phyloP scores from a whole-genome alignment of 2,329 filamentous ascomycete species.

The Rutstroemia sp. region DNA sequence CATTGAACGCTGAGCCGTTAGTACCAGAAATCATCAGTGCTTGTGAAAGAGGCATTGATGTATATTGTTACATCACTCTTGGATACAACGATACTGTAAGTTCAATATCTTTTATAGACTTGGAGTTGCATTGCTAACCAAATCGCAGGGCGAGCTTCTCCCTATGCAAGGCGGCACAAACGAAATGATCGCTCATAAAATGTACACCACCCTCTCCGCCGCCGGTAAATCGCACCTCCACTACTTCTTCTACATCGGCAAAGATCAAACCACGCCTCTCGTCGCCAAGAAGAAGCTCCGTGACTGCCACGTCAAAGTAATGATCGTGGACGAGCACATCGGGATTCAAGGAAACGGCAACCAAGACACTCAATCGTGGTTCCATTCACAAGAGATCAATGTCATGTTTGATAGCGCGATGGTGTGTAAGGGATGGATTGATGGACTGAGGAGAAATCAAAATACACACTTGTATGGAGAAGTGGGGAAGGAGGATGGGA shows the following conservation, averaged over 20 bases:
- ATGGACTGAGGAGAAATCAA: slow-evolving; percentile 55
- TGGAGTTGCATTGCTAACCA: not conserved
- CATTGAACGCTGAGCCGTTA: slow-evolving; percentile 65
- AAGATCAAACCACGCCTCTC: slow-evolving; percentile 63
- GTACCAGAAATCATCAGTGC: slow-evolving; percentile 57
- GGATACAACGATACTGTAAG: slow-evolving; percentile 67
- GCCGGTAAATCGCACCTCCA: slow-evolving; percentile 44
- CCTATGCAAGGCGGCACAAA: slow-evolving; percentile 71
- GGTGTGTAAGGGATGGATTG: slow-evolving; percentile 57
- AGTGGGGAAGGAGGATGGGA: slow-evolving; percentile 46
- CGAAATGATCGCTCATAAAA: slow-evolving; percentile 56
- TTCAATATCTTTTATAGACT: slow-evolving; percentile 2
- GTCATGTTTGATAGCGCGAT: slow-evolving; percentile 60
- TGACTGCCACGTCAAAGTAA: slow-evolving; percentile 69
- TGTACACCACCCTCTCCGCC: slow-evolving; percentile 47
- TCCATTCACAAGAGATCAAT: slow-evolving; percentile 71
- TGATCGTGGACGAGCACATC: slow-evolving; percentile 63
- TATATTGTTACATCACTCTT: slow-evolving; percentile 65
- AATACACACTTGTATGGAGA: slow-evolving; percentile 55
- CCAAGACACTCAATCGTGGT: slow-evolving; percentile 76
- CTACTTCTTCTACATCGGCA: slow-evolving; percentile 65
- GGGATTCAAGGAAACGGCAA: slow-evolving; percentile 71
- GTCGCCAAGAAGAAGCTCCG: slow-evolving; percentile 58
- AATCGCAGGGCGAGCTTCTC: slow-evolving; percentile 57
- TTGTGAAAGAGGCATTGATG: slow-evolving; percentile 57